Percentiles rank a stretch among this genome's conserved stretches.
Evolutionary conservation across 768 basidiomycete genomes (phyloP).

Genomic region (Cubamyces lactineus): DNA sequence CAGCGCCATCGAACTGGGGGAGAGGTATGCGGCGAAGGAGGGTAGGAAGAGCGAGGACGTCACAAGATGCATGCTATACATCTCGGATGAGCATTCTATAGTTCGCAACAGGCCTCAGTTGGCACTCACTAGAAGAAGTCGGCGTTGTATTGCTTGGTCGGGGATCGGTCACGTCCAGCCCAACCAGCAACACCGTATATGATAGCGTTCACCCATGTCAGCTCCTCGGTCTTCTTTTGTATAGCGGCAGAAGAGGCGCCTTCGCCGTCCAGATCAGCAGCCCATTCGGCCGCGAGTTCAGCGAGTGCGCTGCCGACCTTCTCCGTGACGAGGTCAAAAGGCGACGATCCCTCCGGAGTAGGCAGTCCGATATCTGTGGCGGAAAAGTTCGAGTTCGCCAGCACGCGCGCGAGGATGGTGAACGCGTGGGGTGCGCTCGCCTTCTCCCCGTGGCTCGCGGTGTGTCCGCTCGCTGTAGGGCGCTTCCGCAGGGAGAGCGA

Average conservation of each 20-base stretch:
- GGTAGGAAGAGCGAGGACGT: constrained; percentile 68
- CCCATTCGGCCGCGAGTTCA: constrained; percentile 29
- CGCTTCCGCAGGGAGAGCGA: constrained; percentile 11
- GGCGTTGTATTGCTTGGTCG: constrained; percentile 44
- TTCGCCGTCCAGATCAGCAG: constrained; percentile 17
- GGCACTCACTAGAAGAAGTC: constrained; percentile 63
- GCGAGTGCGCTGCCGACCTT: constrained; percentile 22
- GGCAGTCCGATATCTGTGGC: constrained; percentile 19
- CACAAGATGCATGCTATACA: constrained; percentile 60
- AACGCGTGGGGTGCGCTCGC: constrained; percentile 46
- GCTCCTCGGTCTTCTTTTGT: constrained; percentile 63
- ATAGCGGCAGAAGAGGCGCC: constrained; percentile 35
- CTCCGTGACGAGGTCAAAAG: constrained; percentile 22
- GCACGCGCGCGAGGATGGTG: constrained; percentile 56
- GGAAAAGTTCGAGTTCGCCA: constrained; percentile 46
- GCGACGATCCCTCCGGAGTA: neutral
- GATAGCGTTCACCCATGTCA: constrained; percentile 58
- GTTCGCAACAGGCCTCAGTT: constrained; percentile 12
- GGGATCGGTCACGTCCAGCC: constrained; percentile 41
- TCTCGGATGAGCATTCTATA: constrained; percentile 5
- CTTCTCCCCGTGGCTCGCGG: neutral
- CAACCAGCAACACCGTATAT: constrained; percentile 62
- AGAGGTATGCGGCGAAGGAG: constrained; percentile 42
- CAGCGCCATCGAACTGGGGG: constrained; percentile 47
- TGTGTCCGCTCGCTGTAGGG: neutral